phyloP scores from a whole-genome alignment of 495 filamentous ascomycete species.

The Evernia prunastri region DNA sequence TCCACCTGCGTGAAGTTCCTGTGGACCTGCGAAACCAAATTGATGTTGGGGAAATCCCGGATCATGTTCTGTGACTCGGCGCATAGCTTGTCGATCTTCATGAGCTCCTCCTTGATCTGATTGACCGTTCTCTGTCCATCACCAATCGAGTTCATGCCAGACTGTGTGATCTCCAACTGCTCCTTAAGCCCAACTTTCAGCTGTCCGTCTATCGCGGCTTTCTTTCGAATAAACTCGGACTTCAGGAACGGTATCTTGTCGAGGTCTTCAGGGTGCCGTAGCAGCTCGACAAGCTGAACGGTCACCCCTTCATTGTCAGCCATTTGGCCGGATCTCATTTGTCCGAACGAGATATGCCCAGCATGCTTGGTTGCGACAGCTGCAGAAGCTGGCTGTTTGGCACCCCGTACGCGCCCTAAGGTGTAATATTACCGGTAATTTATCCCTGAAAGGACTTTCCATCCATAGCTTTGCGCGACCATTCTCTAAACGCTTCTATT shows the following conservation, averaged over 20 bases:
- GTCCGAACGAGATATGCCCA: not conserved
- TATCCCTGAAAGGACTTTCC: no score
- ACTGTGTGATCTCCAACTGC: conserved; percentile 86
- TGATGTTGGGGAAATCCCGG: conserved; percentile 93
- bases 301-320: conserved; percentile 39
- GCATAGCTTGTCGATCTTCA: conserved; percentile 96
- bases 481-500: no score
- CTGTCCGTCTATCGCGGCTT: conserved; percentile 79
- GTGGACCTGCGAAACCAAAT: conserved; percentile 85
- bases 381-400: not conserved
- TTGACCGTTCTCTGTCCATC: conserved; percentile 84
- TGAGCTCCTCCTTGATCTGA: conserved; percentile 92
- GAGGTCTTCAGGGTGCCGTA: conserved; percentile 73
- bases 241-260: conserved; percentile 90
- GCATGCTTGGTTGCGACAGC: not conserved
- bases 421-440: no score
- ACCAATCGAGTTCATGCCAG: conserved; percentile 75
- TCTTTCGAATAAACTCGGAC: conserved; percentile 91
- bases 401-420: no score
- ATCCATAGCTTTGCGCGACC: no score
- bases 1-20: conserved; percentile 88
- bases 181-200: conserved; percentile 80
- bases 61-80: conserved; percentile 95
- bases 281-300: conserved; percentile 46
- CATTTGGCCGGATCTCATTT: conserved; percentile 29